phyloP scores from a whole-genome alignment of 768 basidiomycete genomes.

The Psilocybe sp. region DNA sequence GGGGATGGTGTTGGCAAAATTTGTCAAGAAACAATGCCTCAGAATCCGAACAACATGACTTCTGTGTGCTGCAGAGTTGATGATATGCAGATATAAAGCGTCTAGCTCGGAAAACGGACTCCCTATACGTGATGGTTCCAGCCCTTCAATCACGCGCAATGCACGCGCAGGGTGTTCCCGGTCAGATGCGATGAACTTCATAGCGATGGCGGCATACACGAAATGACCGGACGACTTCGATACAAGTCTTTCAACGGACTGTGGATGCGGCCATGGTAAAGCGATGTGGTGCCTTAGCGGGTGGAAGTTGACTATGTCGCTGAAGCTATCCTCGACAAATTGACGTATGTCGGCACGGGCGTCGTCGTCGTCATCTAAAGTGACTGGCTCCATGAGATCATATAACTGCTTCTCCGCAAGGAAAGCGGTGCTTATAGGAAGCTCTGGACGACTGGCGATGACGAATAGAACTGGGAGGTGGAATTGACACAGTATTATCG shows the following conservation, averaged over 20 bases:
- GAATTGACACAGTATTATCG: background rate
- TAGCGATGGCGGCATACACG: constrained; percentile 10
- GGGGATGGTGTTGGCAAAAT: too few relatives aligned
- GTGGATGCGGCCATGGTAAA: constrained; percentile 1
- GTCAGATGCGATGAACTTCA: constrained; percentile 3
- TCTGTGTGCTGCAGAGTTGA: background rate
- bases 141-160: background rate
- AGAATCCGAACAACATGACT: too few relatives aligned
- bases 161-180: background rate
- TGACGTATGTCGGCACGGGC: constrained; percentile 3
- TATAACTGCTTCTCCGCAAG: background rate
- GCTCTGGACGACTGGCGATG: constrained; percentile 9
- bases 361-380: constrained; percentile 3
- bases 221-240: constrained; percentile 10
- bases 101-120: constrained; percentile 3
- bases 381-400: background rate
- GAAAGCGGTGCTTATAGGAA: constrained; percentile 3
- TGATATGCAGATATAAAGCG: constrained; percentile 1
- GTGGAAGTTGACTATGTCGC: constrained; percentile 2
- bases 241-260: background rate
- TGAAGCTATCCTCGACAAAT: constrained; percentile 2
- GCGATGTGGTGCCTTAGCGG: constrained; percentile 1
- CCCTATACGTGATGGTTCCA: background rate
- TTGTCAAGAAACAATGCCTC: too few relatives aligned
- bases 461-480: constrained; percentile 6